Evolutionary conservation across 805 yeast species (phyloP), one percentile per base, ranked within the genome.

Genomic region (Candida krabiensis): DNA sequence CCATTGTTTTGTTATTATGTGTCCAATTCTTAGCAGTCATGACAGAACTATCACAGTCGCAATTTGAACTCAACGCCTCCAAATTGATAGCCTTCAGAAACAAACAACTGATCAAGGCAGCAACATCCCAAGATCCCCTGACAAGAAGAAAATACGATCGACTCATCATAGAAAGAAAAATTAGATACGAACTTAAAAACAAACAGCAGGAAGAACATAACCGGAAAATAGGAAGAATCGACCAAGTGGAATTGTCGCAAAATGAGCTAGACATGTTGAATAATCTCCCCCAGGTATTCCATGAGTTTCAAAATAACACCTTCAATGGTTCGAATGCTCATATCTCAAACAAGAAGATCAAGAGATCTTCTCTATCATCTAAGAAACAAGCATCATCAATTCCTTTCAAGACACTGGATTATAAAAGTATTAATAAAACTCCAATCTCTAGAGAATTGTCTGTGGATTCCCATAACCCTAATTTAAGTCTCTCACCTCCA

Each of bases 41-140:
- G 41, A 14, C 13, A 17, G 26, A 11, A 9, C 14, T 22, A 7
- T n/a, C 41, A 26, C 40, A 43, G 25, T 26, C 33, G 9, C 29
- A 27, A 6, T 45, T 50, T 30, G 51, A 49, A 19, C 34, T 34
- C 23, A 46, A 50, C 21, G 49, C 54, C 2, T 31, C 42, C 18
- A 49, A 43, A 36, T 11, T 54, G 9, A 30, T 50, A 4, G 29
- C 33, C 2, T 35, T 54, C 13, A 45, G 56, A 27, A 54, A 54
- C 28, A 35, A 32, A 19, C 38, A 40, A 11, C 39, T 54, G 28
- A 41, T 54, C 38, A 40, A 46, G 25, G 50, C 52, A 7, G 59
- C 59, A 13, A 41, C 55, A 9, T 47, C 56, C 4, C 30, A 38
- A 12, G 56, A 54, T 24, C 40, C 47, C 6, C 33, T 30, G 5